Evolutionary conservation across 805 yeast genomes (phyloP), one percentile per base, ranked within the genome.

Genomic region (Saturnispora sanitii): DNA sequence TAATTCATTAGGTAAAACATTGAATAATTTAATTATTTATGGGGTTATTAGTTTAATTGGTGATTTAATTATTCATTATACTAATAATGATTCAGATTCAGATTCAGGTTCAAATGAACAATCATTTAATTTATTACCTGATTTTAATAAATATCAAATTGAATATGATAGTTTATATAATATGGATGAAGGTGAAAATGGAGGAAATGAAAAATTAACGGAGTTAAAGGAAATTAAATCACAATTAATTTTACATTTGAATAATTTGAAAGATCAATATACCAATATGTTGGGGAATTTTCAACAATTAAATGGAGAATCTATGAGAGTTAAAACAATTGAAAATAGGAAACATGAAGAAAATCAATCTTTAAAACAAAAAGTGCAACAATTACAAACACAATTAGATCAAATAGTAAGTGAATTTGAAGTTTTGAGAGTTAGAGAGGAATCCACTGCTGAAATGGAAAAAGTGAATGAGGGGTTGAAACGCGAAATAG

Each of bases 301-400:
- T 43, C 55, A 56, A 37, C 62, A 59, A 41, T 37, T 57, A 37
- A 58, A 56, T 39, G 62, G 54, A 35, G 64, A 60, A 34, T 48
- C 49, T 22, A 51, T 52, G 46, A 54, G 53, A 40, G 53, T 56
- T 38, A 57, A 56, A 33, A 42, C 53, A 1, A 37, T 49, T 9
- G 22, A 58, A 4, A 45, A 43, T 26, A 49, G 48, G 17, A 45
- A 58, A n/a, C 41, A 43, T 32, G 35, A 34, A 4, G 41, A 36
- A 5, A 56, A 55, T 35, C 35, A 52, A n/a, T 43, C 46, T 18
- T 35, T 38, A 2, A 46, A 47, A 12, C 38, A 37, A 7, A 36
- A 40, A 11, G 18, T 45, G n/a, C 33, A 43, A 2, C 45, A 49
- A 33, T 38, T 58, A 16, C 48, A 51, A 19, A 38, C 43, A 1